Percentiles rank a stretch among this genome's conserved stretches.
Conservation (phyloP, 768 basidiomycete genomes). For the Boletus rubropictus region DNA sequence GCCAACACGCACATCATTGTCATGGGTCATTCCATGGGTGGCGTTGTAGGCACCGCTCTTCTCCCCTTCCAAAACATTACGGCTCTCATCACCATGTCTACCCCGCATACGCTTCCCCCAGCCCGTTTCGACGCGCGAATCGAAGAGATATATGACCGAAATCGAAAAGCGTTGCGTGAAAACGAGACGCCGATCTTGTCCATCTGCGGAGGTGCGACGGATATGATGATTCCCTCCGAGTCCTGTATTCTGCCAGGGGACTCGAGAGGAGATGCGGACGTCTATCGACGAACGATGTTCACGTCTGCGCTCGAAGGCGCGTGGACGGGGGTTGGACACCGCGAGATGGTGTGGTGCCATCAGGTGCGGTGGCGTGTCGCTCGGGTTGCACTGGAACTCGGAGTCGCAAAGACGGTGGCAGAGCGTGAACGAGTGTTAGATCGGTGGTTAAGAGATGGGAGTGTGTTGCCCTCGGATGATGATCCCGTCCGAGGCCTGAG, state of each 20-base stretch:
- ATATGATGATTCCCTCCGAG: conserved; percentile 89
- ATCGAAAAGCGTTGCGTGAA: conserved; percentile 34
- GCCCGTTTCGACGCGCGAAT: conserved; percentile 81
- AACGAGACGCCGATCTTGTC: conserved; percentile 70
- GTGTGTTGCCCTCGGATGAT: conserved; percentile 33
- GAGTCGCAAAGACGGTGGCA: conserved; percentile 23
- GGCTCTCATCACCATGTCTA: conserved; percentile 91
- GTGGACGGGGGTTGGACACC: conserved; percentile 94
- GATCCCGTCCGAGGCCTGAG: conserved; percentile 5
- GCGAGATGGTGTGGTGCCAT: conserved; percentile 98
- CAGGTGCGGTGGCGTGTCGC: conserved; percentile 91
- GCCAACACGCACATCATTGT: conserved; percentile 59
- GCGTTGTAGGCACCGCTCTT: conserved; percentile 78
- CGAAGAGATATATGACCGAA: conserved; percentile 60
- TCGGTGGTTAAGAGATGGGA: conserved; percentile 65
- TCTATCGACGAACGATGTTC: conserved; percentile 64
- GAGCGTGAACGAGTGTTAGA: conserved; percentile 41
- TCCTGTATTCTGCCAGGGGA: conserved; percentile 57
- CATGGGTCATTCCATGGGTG: conserved; percentile 97
- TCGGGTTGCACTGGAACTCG: conserved; percentile 67
- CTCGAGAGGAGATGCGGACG: conserved; percentile 2
- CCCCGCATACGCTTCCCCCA: conserved; percentile 84
- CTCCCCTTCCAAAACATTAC: conserved; percentile 64
- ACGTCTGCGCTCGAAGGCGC: conserved; percentile 84
- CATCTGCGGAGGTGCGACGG: conserved; percentile 87